Evolutionary conservation across 2,329 filamentous ascomycete species (phyloP).

Genomic region (Aspergillus intermedius): DNA sequence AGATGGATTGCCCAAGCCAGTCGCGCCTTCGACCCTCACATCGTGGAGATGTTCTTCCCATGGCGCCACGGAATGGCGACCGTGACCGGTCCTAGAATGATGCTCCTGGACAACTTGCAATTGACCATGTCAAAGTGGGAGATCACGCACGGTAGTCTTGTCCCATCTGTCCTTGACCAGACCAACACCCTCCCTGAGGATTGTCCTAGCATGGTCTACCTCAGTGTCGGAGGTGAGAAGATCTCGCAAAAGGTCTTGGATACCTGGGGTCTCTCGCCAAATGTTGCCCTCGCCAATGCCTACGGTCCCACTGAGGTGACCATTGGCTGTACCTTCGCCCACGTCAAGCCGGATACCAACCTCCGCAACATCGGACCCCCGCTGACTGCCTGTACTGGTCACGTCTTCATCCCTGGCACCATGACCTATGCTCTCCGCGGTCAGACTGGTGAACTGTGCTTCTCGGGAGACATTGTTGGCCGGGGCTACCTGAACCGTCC

Average conservation of each 20-base stretch:
- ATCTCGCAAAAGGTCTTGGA: constrained; percentile 27
- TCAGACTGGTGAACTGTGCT: constrained; percentile 24
- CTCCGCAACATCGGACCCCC: constrained; percentile 27
- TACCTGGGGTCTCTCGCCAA: constrained; percentile 21
- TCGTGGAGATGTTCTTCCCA: constrained; percentile 10
- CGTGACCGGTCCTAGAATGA: constrained; percentile 6
- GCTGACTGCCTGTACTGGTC: constrained; percentile 16
- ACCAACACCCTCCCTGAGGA: not conserved
- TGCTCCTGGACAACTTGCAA: constrained; percentile 9
- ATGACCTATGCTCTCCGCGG: constrained; percentile 18
- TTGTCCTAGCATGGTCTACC: not conserved
- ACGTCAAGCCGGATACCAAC: constrained; percentile 17
- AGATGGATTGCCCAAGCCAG: constrained; percentile 11
- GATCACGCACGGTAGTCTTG: constrained; percentile 1
- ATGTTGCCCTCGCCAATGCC: constrained; percentile 23
- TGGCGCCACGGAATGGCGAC: constrained; percentile 11
- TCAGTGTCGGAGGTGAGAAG: constrained; percentile 30
- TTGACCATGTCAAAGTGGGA: not conserved
- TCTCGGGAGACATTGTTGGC: constrained; percentile 22
- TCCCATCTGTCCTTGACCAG: not conserved
- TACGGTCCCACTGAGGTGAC: constrained; percentile 33
- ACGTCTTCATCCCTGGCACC: constrained; percentile 23
- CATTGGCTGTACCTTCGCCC: constrained; percentile 26
- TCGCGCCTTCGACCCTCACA: constrained; percentile 11
- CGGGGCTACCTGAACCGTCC: constrained; percentile 25